Base-by-base conservation (phyloP, 2,329 filamentous ascomycete species). In the Trichoderma endophyticum region DNA sequence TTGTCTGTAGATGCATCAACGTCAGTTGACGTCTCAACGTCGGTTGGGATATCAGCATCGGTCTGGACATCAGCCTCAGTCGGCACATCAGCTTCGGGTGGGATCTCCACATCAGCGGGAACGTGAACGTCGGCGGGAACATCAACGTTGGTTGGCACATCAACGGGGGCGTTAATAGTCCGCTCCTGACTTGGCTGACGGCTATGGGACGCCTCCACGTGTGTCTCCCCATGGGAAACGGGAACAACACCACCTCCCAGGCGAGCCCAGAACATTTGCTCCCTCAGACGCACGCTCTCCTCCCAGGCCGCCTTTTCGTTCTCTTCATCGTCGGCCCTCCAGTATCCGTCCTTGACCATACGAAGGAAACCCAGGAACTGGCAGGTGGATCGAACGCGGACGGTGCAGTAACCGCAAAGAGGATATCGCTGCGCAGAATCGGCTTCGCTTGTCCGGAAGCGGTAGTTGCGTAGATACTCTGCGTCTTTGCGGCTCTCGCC, bases 191-290 rank as follows among this genome's bases (percentile, higher is more conserved):
- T 84, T 61, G 73, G 74, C 14, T 79, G 79, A 15, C 77, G 76
- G 66, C 79, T 82, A 70, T 79, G 81, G 12, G 81, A 80, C 21
- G 75, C 28, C n/a, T 79, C 78, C 15, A 75, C 64, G 7, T 77
- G 73, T 2, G 76, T 73, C n/a, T 77, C 71, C 5, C 69, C 74
- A 28, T 82, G 82, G 12, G 77, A 77, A 11, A 88, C 85, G 1
- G 95, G 96, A 14, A 98, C 84, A 2, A 99, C 94, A 15, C 96
- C 96, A 32, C 95, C 96, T 30, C 95, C 95, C 67, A 99, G 90
- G 70, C 96, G 89, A 65, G 93, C 90, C 96, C 96, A 99, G 80
- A 99, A 99, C 92, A 99, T 97, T 76, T 95, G 91, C 80, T 99
- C 96, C 65, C 96, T 88, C 62, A 98, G 82, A 34, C 92, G 89